Percentiles rank a stretch among this genome's conserved stretches.
Evolutionary conservation across 805 yeast species (phyloP).

Genomic region (Hanseniaspora guilliermondii): DNA sequence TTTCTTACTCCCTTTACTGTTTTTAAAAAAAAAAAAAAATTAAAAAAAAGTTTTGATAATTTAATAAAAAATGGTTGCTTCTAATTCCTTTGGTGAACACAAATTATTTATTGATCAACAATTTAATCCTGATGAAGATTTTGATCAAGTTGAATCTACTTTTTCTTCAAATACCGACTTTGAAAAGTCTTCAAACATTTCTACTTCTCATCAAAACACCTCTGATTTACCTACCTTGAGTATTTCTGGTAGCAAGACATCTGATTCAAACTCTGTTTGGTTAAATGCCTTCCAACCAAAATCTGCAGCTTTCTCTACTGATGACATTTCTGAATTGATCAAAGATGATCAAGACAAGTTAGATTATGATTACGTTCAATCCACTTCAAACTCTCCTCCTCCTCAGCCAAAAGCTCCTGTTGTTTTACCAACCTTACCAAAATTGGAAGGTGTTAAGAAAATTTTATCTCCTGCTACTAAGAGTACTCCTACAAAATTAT

Average conservation of each 20-base stretch:
- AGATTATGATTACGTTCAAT: neutral
- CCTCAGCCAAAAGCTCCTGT: constrained; percentile 1
- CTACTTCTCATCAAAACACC: neutral
- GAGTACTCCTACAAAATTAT: constrained; percentile 34
- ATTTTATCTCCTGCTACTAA: constrained; percentile 25
- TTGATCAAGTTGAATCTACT: neutral
- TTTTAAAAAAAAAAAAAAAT: too few relatives aligned
- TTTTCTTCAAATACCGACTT: neutral
- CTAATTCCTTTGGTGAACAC: constrained; percentile 10
- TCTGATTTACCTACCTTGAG: constrained; percentile 5
- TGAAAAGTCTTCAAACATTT: neutral
- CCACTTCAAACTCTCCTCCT: constrained; percentile 2
- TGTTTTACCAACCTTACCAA: constrained; percentile 15
- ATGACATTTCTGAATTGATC: constrained; percentile 16
- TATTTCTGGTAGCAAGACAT: neutral
- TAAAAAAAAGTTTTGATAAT: neutral
- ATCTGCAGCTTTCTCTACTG: constrained; percentile 17
- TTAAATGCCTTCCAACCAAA: neutral
- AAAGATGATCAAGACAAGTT: neutral
- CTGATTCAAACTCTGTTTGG: constrained; percentile 8
- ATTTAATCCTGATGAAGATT: constrained; percentile 13
- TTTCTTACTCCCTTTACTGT: neutral
- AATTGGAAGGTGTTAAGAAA: neutral
- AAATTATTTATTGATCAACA: constrained; percentile 11
- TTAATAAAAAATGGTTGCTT: constrained; percentile 5